phyloP scores from a whole-genome alignment of 1,284 basidiomycete species.

The Rhodotorula sp. region DNA sequence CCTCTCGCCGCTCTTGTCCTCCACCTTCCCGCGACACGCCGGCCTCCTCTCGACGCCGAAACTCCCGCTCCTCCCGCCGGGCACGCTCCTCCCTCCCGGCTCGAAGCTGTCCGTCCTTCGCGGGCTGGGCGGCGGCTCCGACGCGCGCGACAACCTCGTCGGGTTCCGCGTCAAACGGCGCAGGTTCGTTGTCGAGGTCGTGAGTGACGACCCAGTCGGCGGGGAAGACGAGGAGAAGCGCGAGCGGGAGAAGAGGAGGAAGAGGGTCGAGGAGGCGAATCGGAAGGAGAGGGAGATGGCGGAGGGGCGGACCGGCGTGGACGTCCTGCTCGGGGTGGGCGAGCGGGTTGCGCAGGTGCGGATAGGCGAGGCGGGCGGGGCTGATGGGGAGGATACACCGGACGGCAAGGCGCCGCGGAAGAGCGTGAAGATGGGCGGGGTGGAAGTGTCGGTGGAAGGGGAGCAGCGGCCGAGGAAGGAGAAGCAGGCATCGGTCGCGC shows the following conservation, averaged over 20 bases:
- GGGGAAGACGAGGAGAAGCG: conserved; percentile 37
- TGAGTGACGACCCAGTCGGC: conserved; percentile 78
- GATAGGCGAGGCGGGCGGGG: conserved; percentile 34
- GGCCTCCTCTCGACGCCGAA: conserved; percentile 75
- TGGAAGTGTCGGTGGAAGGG: conserved; percentile 9
- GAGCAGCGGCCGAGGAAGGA: conserved; percentile 1
- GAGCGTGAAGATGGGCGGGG: conserved; percentile 17
- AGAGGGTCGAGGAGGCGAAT: conserved; percentile 27
- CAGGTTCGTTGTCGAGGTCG: conserved; percentile 82
- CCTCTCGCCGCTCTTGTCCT: conserved; percentile 65
- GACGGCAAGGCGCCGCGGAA: neutral
- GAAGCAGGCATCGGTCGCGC: conserved; percentile 24
- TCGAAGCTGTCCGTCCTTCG: conserved; percentile 70
- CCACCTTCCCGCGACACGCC: conserved; percentile 76
- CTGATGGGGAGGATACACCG: neutral
- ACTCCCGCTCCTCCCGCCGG: conserved; percentile 59
- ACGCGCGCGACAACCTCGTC: conserved; percentile 74
- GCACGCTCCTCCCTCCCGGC: conserved; percentile 69
- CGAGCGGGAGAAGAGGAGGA: conserved; percentile 43
- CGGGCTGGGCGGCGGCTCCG: conserved; percentile 62
- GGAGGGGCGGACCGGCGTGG: conserved; percentile 36
- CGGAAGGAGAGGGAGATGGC: conserved; percentile 40
- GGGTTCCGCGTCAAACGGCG: conserved; percentile 91
- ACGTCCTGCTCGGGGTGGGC: conserved; percentile 36
- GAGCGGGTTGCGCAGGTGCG: conserved; percentile 15